Percentiles rank a stretch among this genome's conserved stretches.
Conservation (phyloP, 768 basidiomycete species). For the Suillus plorans region DNA sequence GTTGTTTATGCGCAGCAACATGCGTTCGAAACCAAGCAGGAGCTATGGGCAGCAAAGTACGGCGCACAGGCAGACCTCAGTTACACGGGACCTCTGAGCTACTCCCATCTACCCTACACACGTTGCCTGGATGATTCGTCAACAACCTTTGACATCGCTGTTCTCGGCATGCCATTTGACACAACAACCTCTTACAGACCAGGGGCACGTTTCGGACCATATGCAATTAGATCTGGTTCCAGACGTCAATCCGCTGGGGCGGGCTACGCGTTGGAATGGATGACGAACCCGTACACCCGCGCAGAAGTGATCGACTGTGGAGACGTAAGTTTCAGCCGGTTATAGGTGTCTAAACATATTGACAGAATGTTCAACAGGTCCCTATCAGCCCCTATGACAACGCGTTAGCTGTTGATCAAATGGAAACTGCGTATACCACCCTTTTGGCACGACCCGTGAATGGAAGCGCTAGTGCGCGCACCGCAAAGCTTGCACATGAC, state of each 20-base stretch:
- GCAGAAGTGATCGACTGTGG: constrained; percentile 74
- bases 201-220: constrained; percentile 80
- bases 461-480: constrained; percentile 6
- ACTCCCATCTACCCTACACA: constrained; percentile 73
- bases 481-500: constrained; percentile 42
- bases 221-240: constrained; percentile 72
- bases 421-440: constrained; percentile 76
- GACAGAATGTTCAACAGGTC: constrained; percentile 37
- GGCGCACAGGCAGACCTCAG: constrained; percentile 61
- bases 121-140: constrained; percentile 62
- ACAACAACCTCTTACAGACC: constrained; percentile 48
- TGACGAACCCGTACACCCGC: constrained; percentile 56
- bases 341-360: background rate
- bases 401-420: constrained; percentile 72
- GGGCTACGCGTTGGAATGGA: constrained; percentile 65
- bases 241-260: constrained; percentile 55
- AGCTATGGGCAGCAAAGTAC: constrained; percentile 63
- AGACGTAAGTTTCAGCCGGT: constrained; percentile 45
- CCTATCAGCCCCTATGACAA: constrained; percentile 79
- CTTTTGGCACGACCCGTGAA: constrained; percentile 53
- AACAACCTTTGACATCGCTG: constrained; percentile 62
- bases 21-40: constrained; percentile 8
- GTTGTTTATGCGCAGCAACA: constrained; percentile 7
- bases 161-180: constrained; percentile 74
- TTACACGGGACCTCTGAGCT: constrained; percentile 73